Percentiles rank a stretch among this genome's conserved stretches.
Conservation (phyloP, 345 rosid genomes). For the Abelmoschus esculentus region DNA sequence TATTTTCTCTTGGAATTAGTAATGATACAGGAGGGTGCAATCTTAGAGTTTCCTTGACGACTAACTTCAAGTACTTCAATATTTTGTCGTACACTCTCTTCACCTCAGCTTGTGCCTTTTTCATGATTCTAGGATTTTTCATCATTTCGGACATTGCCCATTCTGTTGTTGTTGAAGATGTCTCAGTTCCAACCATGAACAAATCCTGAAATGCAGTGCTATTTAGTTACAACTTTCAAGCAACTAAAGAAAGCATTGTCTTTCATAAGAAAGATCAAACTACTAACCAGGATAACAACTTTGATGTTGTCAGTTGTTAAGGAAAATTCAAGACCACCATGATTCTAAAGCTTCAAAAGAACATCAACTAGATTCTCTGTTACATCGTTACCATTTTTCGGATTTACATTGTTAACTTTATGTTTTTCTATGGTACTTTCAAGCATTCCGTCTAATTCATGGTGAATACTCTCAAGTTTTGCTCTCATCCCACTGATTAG, state of each 20-base stretch:
- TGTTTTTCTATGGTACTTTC: not conserved
- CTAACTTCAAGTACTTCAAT: slow-evolving; percentile 21
- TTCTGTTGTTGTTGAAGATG: not conserved
- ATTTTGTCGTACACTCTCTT: slow-evolving; percentile 9
- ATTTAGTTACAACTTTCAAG: too few relatives aligned
- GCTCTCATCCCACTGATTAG: not conserved
- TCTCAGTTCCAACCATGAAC: too few relatives aligned
- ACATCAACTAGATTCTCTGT: not conserved
- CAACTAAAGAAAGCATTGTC: too few relatives aligned
- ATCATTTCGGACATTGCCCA: slow-evolving; percentile 7
- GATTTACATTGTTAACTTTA: not conserved
- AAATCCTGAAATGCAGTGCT: too few relatives aligned
- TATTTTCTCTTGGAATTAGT: slow-evolving; percentile 27
- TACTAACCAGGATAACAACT: slow-evolving; percentile 4
- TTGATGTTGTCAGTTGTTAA: not conserved
- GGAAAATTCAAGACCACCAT: not conserved
- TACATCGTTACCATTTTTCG: not conserved
- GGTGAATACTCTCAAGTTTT: not conserved
- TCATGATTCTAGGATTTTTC: not conserved
- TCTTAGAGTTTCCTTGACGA: slow-evolving; percentile 27
- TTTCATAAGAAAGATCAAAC: not conserved
- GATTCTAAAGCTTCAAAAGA: not conserved
- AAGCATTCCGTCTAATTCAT: not conserved
- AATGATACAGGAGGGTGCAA: slow-evolving; percentile 24
- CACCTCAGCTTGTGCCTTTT: slow-evolving; percentile 25